A percentile compares a stretch with the other conserved stretches of the same genome.
phyloP scores from a whole-genome alignment of 345 rosid species.

The Abelmoschus esculentus region DNA sequence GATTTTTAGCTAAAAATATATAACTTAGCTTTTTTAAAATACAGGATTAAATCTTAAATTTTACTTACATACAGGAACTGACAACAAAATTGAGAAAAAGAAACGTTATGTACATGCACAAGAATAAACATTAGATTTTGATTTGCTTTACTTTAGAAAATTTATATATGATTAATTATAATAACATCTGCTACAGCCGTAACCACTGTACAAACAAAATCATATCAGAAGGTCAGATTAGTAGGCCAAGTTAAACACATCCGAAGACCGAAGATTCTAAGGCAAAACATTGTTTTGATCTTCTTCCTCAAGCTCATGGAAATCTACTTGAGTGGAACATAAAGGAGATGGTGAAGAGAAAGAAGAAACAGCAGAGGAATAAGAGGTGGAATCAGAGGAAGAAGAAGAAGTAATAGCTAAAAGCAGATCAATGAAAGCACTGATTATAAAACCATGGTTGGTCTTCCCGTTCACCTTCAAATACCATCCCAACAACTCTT shows the following conservation, averaged over 20 bases:
- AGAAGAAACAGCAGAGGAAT: slow-evolving; percentile 42
- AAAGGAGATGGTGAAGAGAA: slow-evolving; percentile 28
- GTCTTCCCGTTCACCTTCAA: slow-evolving; percentile 62
- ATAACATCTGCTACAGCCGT: not conserved
- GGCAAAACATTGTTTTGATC: not conserved
- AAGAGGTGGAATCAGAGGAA: slow-evolving; percentile 21
- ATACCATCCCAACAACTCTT: slow-evolving; percentile 74
- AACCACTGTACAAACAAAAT: not conserved
- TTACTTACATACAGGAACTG: too few species aligned
- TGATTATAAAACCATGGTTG: slow-evolving; percentile 61
- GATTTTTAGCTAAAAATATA: too few species aligned
- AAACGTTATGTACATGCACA: too few species aligned
- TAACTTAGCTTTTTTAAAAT: too few species aligned
- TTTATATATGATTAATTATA: not conserved
- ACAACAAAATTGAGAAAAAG: too few species aligned
- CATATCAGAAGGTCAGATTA: not conserved
- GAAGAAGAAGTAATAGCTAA: slow-evolving; percentile 25
- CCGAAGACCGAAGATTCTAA: not conserved
- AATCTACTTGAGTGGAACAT: slow-evolving; percentile 9
- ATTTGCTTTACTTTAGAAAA: too few species aligned
- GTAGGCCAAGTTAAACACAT: not conserved
- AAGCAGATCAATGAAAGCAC: slow-evolving; percentile 74
- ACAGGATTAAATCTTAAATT: too few species aligned
- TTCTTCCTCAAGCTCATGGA: slow-evolving; percentile 8
- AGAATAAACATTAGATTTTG: too few species aligned